Base-by-base conservation (phyloP, 2,329 filamentous ascomycete genomes). In the Aspergillus intermedius region DNA sequence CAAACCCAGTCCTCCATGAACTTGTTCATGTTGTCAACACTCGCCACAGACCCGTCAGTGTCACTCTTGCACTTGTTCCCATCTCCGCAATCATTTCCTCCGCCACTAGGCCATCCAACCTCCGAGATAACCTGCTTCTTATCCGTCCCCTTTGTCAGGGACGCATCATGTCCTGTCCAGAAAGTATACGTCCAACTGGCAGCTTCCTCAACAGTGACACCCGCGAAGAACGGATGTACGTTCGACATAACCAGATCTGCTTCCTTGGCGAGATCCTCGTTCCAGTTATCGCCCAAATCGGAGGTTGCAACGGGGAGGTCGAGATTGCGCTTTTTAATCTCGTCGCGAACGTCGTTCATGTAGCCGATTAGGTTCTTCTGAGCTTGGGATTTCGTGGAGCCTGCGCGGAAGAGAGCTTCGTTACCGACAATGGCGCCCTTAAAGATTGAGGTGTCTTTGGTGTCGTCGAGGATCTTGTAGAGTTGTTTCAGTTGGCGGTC, bases 181-280 rank as follows among this genome's bases (percentile, higher is more conserved):
- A 96, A 97, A 13, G 69, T 70, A 71, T 77, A 88, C 0, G 91
- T 95, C 91, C 91, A 97, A 6, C 65, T 71, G 0, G 90, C 84
- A 0, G 89, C 88, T 1, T 78, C 66, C 2, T 80, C 73, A 2
- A 83, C 84, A 0, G 78, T 74, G 10, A 88, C 82, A 42, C 91
- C 91, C 0, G 84, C 87, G 64, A 97, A 97, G 77, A 97, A 96
- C 0, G 93, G 91, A 65, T 97, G 93, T 47, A 97, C 88, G 64
- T 97, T 97, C 58, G 88, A 86, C 91, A 97, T 96, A 69, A 97
- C 83, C 60, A 88, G 84, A 67, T 97, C 91, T 39, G 88, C 87
- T 45, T 82, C 77, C 3, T 71, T 59, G 0, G 86, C 87, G 15
- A 97, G 79, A 2, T 77, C 74, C 0, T 77, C 62, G 2, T 82